A percentile compares a stretch with the other conserved stretches of the same genome.
phyloP scores from a whole-genome alignment of 192 early-diverging fungal species.

The Phlyctochytrium planicorne region DNA sequence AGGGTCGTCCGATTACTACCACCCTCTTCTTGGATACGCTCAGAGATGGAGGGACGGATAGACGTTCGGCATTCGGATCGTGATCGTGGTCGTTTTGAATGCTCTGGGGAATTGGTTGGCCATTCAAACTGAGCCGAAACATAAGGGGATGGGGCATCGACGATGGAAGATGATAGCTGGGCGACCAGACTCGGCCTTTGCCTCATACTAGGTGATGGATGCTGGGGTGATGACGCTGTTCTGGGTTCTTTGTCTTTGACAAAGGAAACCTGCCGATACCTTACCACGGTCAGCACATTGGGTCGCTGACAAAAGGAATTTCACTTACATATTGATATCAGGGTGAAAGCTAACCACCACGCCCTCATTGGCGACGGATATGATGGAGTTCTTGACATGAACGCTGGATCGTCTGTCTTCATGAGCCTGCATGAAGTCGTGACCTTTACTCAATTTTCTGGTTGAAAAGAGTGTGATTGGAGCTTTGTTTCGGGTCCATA shows the following conservation, averaged over 20 bases:
- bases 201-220: neutral
- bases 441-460: too few relatives aligned
- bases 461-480: too few relatives aligned
- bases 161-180: neutral
- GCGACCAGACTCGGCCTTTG: neutral
- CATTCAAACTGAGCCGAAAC: constrained; percentile 1
- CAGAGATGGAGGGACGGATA: too few relatives aligned
- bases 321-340: constrained; percentile 6
- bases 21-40: too few relatives aligned
- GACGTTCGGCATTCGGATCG: constrained; percentile 4
- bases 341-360: neutral
- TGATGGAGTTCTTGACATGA: constrained; percentile 4
- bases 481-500: too few relatives aligned
- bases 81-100: neutral
- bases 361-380: constrained; percentile 1
- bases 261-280: too few relatives aligned
- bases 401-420: neutral
- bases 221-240: neutral
- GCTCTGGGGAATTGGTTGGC: neutral
- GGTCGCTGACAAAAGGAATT: too few relatives aligned
- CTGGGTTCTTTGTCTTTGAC: too few relatives aligned
- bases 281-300: too few relatives aligned
- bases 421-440: too few relatives aligned
- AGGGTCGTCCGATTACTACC: too few relatives aligned
- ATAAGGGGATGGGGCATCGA: neutral